A percentile compares a stretch with the other conserved stretches of the same genome.
These are phyloP conservation scores for Trypanosoma vivax DNA, from an alignment of 208 protist species.

Conservation along the genomic window DNA sequence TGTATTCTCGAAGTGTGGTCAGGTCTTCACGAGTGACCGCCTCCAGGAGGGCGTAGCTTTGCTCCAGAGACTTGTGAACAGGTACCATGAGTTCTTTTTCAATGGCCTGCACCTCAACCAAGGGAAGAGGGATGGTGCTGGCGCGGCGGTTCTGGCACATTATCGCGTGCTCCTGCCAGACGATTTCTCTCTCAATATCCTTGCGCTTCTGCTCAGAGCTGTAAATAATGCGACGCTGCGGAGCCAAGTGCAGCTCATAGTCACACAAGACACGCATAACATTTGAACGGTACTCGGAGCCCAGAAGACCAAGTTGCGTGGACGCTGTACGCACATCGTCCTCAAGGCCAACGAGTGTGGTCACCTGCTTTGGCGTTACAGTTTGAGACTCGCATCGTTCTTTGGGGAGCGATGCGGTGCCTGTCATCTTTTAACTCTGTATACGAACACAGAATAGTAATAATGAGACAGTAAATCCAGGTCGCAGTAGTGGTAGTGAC, in stretches of 20 bases:
- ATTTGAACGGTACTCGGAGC: slow-evolving; percentile 68
- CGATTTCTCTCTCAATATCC: slow-evolving; percentile 39
- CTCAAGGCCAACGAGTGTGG: slow-evolving; percentile 36
- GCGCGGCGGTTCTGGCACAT: slow-evolving; percentile 42
- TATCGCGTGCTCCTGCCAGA: slow-evolving; percentile 62
- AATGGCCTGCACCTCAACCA: slow-evolving; percentile 30
- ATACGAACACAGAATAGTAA: too few species aligned
- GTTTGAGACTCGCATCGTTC: slow-evolving; percentile 30
- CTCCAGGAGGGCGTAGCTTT: slow-evolving; percentile 44
- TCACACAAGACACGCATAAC: slow-evolving; percentile 32
- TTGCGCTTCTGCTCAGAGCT: slow-evolving; percentile 23
- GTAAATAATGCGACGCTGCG: slow-evolving; percentile 37
- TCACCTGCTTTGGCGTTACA: slow-evolving; percentile 24
- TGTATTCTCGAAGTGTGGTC: slow-evolving; percentile 53
- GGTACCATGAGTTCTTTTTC: slow-evolving; percentile 35
- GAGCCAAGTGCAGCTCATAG: slow-evolving; percentile 56
- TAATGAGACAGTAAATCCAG: too few species aligned
- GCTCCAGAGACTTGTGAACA: slow-evolving; percentile 26
- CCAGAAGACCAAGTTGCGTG: slow-evolving; percentile 54
- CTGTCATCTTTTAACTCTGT: slow-evolving; percentile 9
- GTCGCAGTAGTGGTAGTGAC: too few species aligned
- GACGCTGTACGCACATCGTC: slow-evolving; percentile 50
- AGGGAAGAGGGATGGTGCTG: slow-evolving; percentile 22
- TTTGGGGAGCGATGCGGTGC: slow-evolving; percentile 18
- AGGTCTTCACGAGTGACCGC: slow-evolving; percentile 39